phyloP scores from a whole-genome alignment of 208 protist species.

The Leishmania major region DNA sequence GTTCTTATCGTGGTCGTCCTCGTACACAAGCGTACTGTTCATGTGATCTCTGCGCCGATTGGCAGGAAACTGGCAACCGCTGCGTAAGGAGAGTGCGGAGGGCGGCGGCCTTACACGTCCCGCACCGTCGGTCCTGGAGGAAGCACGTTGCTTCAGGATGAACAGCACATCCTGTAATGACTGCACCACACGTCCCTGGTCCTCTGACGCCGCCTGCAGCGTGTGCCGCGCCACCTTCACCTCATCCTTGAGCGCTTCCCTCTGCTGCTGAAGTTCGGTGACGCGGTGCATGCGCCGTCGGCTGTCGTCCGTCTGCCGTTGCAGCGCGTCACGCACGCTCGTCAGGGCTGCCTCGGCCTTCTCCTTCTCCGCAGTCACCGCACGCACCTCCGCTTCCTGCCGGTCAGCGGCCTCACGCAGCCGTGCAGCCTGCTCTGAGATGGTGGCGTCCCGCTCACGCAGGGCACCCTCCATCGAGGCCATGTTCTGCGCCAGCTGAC shows the following conservation, averaged over 20 bases:
- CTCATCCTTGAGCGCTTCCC: conserved; percentile 15
- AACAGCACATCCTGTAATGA: conserved; percentile 14
- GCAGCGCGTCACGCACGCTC: conserved; percentile 27
- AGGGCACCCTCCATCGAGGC: conserved; percentile 26
- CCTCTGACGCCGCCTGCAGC: conserved; percentile 6
- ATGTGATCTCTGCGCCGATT: not conserved
- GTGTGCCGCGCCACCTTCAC: conserved; percentile 11
- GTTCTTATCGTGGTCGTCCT: conserved; percentile 4
- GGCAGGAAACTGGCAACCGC: not conserved
- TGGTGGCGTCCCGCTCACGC: conserved; percentile 27
- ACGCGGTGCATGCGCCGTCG: conserved; percentile 58
- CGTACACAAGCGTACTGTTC: conserved; percentile 25
- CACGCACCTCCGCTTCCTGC: conserved; percentile 12
- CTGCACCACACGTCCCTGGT: conserved; percentile 22
- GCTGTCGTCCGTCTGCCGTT: conserved; percentile 66
- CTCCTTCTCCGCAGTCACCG: conserved; percentile 21
- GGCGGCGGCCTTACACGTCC: not conserved
- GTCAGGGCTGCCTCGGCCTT: conserved; percentile 27
- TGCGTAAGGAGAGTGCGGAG: not conserved
- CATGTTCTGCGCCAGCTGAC: conserved; percentile 35
- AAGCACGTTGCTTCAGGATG: not conserved
- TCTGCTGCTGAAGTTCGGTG: conserved; percentile 48
- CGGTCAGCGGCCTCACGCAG: conserved; percentile 11
- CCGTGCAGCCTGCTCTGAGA: conserved; percentile 28
- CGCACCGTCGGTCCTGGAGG: not conserved